These are phyloP conservation scores for Tillandsia leiboldiana DNA, from an alignment of 176 grass and related monocot species.

Conservation along the genomic window DNA sequence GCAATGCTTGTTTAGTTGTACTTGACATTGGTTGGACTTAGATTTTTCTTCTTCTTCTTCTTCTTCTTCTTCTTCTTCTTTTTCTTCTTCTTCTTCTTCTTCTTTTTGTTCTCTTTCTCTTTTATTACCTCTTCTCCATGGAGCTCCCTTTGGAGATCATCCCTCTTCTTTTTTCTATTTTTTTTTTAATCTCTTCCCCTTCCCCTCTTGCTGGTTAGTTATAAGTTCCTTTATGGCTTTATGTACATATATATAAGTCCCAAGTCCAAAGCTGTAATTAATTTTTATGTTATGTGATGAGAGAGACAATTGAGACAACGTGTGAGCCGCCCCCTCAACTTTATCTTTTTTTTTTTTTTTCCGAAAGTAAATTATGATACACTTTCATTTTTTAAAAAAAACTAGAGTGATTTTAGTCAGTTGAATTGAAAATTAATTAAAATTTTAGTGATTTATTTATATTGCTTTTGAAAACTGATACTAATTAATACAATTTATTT, in stretches of 20 bases:
- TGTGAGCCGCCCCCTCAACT: neutral
- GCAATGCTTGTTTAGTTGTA: slow-evolving; percentile 38
- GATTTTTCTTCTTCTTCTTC: slow-evolving; percentile 16
- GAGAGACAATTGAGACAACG: neutral
- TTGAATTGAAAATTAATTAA: no score
- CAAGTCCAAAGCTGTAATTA: neutral
- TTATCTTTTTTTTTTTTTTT: no score
- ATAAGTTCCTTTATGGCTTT: neutral
- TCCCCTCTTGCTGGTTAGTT: neutral
- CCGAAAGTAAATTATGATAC: no score
- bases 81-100: neutral
- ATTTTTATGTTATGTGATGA: neutral
- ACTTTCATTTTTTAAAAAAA: neutral
- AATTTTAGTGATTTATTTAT: no score
- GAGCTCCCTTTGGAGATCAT: neutral
- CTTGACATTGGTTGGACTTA: slow-evolving; percentile 31
- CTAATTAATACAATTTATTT: no score
- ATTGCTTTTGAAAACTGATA: no score
- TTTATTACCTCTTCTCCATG: neutral
- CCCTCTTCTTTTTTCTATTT: neutral
- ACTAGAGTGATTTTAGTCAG: no score
- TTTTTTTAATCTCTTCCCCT: neutral
- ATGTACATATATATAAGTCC: neutral
- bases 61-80: neutral
- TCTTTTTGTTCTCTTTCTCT: neutral